A percentile compares a stretch with the other conserved stretches of the same genome.
Conservation (phyloP, 805 yeast species). For the Spencermartinsiella europaea region DNA sequence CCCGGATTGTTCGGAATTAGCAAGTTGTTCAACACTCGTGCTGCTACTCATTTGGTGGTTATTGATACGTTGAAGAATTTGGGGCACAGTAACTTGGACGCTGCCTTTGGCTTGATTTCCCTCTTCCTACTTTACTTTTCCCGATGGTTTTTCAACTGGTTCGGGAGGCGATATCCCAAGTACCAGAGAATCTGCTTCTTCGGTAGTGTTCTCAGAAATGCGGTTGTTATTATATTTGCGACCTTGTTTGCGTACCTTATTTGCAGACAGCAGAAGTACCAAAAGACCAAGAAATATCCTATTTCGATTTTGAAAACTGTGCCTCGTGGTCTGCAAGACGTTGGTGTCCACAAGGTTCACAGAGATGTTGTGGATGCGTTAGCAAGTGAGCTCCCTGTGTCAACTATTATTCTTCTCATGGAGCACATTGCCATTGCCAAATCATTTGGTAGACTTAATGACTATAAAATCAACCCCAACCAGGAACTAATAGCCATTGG, state of each 20-base stretch:
- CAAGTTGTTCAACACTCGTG: slow-evolving; percentile 64
- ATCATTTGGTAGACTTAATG: slow-evolving; percentile 89
- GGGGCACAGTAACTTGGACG: slow-evolving; percentile 65
- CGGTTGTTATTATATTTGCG: slow-evolving; percentile 72
- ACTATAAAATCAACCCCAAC: slow-evolving; percentile 85
- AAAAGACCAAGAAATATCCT: slow-evolving; percentile 36
- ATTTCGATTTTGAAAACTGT: slow-evolving; percentile 68
- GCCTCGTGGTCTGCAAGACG: slow-evolving; percentile 75
- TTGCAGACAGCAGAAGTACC: slow-evolving; percentile 46
- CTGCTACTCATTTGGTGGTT: slow-evolving; percentile 61
- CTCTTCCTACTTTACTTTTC: slow-evolving; percentile 66
- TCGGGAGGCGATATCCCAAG: slow-evolving; percentile 61
- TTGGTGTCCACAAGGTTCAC: slow-evolving; percentile 67
- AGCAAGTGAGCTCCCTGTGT: slow-evolving; percentile 79
- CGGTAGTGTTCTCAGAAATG: slow-evolving; percentile 70
- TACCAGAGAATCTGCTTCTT: slow-evolving; percentile 59
- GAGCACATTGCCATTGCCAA: slow-evolving; percentile 94
- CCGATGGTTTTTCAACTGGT: slow-evolving; percentile 58
- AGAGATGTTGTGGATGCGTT: slow-evolving; percentile 51
- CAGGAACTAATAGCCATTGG: slow-evolving; percentile 95
- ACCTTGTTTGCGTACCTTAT: slow-evolving; percentile 80
- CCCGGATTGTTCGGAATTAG: slow-evolving; percentile 77
- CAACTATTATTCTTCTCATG: slow-evolving; percentile 71
- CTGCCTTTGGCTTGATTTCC: slow-evolving; percentile 82
- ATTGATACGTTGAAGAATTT: slow-evolving; percentile 68